Evolutionary conservation across 2,329 filamentous ascomycete species (phyloP).

Genomic region (Balansia obtecta): DNA sequence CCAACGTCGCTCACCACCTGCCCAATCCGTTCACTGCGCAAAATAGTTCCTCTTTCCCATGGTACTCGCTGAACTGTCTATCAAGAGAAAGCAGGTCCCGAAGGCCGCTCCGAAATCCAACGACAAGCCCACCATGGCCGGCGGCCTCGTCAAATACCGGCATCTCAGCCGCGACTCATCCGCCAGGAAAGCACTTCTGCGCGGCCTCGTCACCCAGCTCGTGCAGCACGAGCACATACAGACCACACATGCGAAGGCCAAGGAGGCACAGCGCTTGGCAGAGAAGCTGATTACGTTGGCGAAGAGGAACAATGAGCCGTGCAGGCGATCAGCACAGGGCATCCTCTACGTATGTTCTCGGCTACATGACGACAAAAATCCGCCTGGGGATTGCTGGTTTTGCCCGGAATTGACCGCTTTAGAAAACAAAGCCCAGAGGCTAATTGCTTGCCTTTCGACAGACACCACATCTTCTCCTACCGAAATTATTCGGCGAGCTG

Average conservation of each 20-base stretch:
- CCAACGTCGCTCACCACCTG: slow-evolving; percentile 4
- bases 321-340: slow-evolving; percentile 58
- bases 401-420: no score
- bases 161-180: slow-evolving; percentile 76
- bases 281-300: slow-evolving; percentile 91
- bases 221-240: slow-evolving; percentile 87
- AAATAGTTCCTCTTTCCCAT: background rate
- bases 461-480: slow-evolving; percentile 58
- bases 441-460: slow-evolving; percentile 18
- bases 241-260: slow-evolving; percentile 93
- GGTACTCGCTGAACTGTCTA: background rate
- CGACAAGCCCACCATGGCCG: slow-evolving; percentile 53
- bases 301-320: slow-evolving; percentile 83
- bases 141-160: slow-evolving; percentile 76
- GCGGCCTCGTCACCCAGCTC: slow-evolving; percentile 91
- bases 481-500: slow-evolving; percentile 80
- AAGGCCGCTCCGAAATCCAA: background rate
- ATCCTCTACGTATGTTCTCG: slow-evolving; percentile 65
- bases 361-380: background rate
- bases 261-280: slow-evolving; percentile 86
- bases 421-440: background rate
- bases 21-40: background rate
- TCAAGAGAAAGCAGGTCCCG: background rate
- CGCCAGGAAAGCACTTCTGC: slow-evolving; percentile 82
- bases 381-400: no score